Evolutionary conservation across 2,329 filamentous ascomycete species (phyloP), one percentile per base, ranked within the genome.

Genomic region (Hysterium pulicare): DNA sequence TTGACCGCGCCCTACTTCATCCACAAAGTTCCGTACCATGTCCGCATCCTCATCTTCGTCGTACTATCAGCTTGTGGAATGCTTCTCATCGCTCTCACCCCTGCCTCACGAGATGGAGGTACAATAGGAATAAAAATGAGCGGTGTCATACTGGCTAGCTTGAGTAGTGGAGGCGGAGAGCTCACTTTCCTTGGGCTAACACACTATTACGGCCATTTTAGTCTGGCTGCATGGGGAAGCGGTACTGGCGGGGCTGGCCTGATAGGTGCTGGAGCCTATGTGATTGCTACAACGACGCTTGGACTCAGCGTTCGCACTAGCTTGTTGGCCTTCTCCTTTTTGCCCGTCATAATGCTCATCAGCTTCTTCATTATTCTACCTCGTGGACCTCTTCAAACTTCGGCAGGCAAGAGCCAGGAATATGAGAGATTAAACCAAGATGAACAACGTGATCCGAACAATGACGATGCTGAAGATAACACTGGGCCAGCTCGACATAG

Each of bases 1-100:
- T 78, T 97, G 37, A 72, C 89, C 58, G 89, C 88, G 0, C 93
- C 93, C 1, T 96, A 97, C 74, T 91, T 95, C 57, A 95, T 97
- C 60, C 89, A 96, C 63, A 75, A 79, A 44, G 78, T 97, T 7
- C 86, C 91, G 0, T 97, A 97, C 68, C 73, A 77, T 17, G 57
- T 83, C 2, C 87, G 93, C 7, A 80, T 95, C 44, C 59, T 88
- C 34, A 66, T 84, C 38, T 88, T 95, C 62, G 87, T 86, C 47
- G 73, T 73, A 2, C 71, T 94, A 2, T 95, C 90, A 0, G 79
- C 83, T n/a, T 67, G 74, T 5, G 93, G 93, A 47, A 97, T 97
- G 93, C 77, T 95, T 34, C 76, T 95, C 34, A 83, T 97, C 26
- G 90, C 90, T 1, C 73, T 93, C 24, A 89, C 89, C 0, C 88